These are phyloP conservation scores for Calonectria crousiana DNA, from an alignment of 2,329 filamentous ascomycete genomes.

Conservation along the genomic window DNA sequence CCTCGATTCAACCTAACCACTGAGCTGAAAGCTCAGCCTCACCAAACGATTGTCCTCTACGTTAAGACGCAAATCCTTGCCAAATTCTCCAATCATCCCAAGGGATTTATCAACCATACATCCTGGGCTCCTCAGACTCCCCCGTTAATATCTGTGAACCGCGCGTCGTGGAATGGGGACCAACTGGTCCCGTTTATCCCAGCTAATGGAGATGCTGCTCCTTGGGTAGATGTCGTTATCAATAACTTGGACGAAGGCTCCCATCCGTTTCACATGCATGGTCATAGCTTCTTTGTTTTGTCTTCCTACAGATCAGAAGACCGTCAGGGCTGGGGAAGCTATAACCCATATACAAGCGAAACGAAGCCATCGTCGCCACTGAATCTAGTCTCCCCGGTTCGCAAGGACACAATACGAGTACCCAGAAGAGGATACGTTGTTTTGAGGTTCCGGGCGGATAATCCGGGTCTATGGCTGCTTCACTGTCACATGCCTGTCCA, in stretches of 20 bases:
- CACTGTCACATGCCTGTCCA: slow-evolving; percentile 11
- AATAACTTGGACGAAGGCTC: slow-evolving; percentile 67
- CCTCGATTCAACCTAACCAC: neutral
- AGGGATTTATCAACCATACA: slow-evolving; percentile 13
- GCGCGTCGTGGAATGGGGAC: neutral
- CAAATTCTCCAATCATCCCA: neutral
- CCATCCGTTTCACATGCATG: slow-evolving; percentile 67
- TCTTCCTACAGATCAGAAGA: neutral
- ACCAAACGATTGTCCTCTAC: neutral
- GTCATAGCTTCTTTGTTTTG: slow-evolving; percentile 66
- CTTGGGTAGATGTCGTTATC: slow-evolving; percentile 68
- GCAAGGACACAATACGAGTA: slow-evolving; percentile 1
- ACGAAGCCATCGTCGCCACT: neutral
- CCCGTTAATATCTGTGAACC: neutral
- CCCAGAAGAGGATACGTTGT: neutral
- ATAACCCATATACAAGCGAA: neutral
- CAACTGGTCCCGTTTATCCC: slow-evolving; percentile 10
- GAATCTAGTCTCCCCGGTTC: neutral
- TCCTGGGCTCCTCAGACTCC: neutral
- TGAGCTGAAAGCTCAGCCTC: neutral
- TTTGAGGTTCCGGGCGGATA: neutral
- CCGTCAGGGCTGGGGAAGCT: neutral
- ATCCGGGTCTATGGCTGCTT: slow-evolving; percentile 4
- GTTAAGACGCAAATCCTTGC: neutral
- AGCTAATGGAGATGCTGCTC: slow-evolving; percentile 46